Evolutionary conservation across 1,139 yeast species (phyloP).

Genomic region (Waltiozyma sp.): DNA sequence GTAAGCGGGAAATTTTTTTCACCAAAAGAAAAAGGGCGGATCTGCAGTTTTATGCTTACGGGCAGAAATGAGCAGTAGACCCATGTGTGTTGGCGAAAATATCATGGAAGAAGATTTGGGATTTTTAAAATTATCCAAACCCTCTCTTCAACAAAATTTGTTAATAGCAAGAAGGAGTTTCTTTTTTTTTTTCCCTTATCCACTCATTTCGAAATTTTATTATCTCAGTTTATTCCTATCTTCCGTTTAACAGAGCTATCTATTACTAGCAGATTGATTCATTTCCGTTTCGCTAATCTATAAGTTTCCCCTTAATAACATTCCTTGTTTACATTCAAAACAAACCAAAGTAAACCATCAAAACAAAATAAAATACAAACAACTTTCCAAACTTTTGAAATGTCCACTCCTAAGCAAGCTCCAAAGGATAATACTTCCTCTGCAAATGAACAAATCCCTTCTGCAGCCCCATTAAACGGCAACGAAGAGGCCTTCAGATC

Average conservation of each 20-base stretch:
- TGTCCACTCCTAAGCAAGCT: not conserved
- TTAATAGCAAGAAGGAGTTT: too few relatives aligned
- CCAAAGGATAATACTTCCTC: not conserved
- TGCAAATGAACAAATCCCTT: not conserved
- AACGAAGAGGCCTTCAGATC: not conserved
- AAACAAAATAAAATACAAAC: not conserved
- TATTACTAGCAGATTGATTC: too few relatives aligned
- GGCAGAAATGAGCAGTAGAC: not conserved
- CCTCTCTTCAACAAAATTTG: not conserved
- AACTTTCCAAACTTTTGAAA: not conserved
- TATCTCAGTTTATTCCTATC: too few relatives aligned
- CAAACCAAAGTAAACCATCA: not conserved
- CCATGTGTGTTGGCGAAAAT: not conserved
- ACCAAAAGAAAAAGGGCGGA: not conserved
- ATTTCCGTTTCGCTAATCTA: too few relatives aligned
- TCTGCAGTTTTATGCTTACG: not conserved
- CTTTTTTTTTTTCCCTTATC: too few relatives aligned
- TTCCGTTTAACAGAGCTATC: too few relatives aligned
- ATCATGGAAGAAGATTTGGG: not conserved
- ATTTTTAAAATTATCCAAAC: not conserved
- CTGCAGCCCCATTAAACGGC: not conserved
- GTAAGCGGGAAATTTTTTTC: not conserved
- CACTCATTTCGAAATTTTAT: too few relatives aligned
- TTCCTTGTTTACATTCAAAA: not conserved
- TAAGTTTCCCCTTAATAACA: too few relatives aligned